Conservation (phyloP, 345 rosid genomes). For the Trapa incisa region DNA sequence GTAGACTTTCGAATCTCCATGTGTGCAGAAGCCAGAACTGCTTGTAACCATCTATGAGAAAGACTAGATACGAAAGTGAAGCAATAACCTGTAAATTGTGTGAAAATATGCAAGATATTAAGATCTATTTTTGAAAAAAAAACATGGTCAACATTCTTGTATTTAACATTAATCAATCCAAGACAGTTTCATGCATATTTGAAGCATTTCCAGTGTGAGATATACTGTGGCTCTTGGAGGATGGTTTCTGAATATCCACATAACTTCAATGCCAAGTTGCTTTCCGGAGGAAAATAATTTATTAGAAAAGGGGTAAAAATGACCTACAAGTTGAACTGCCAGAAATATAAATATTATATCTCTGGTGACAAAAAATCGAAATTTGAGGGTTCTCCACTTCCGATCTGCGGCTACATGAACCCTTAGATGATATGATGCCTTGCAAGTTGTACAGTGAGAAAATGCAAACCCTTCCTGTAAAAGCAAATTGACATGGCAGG, state of each 20-base stretch:
- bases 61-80: conserved; percentile 75
- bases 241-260: neutral
- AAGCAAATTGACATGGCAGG: neutral
- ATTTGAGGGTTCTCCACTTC: conserved; percentile 90
- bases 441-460: conserved; percentile 99
- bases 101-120: neutral
- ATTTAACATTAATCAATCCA: neutral
- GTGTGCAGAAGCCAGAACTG: conserved; percentile 75
- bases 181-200: neutral
- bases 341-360: conserved; percentile 84
- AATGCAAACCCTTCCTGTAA: conserved; percentile 98
- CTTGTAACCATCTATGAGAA: conserved; percentile 58
- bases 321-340: conserved; percentile 80
- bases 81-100: conserved; percentile 56
- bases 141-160: conserved; percentile 2
- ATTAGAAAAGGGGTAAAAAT: conserved; percentile 4
- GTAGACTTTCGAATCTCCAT: conserved; percentile 84
- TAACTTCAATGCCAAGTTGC: neutral
- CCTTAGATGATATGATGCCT: conserved; percentile 92
- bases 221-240: neutral
- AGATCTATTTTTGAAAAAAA: neutral
- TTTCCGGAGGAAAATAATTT: neutral
- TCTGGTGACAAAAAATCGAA: conserved; percentile 96
- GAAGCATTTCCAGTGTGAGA: neutral
- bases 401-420: conserved; percentile 96